Evolutionary conservation across 1,284 basidiomycete genomes (phyloP).

Genomic region (Apiotrichum gracile): DNA sequence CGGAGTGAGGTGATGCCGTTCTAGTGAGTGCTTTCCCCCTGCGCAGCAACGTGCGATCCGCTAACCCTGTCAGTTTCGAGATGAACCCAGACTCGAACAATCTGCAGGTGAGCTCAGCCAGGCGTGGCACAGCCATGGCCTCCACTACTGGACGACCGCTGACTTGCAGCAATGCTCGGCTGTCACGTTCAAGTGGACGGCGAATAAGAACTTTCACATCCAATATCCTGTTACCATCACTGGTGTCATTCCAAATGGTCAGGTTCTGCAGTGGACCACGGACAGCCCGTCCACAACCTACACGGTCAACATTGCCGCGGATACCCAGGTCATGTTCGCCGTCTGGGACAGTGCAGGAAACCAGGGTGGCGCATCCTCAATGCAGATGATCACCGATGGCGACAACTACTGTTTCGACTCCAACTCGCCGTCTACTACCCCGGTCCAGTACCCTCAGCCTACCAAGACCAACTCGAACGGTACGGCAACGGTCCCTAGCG

Average conservation of each 20-base stretch:
- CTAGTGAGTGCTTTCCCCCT: conserved; percentile 13
- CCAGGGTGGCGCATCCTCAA: conserved; percentile 30
- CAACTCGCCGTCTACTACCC: conserved; percentile 8
- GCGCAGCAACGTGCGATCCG: not conserved
- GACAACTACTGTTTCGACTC: conserved; percentile 25
- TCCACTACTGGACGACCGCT: not conserved
- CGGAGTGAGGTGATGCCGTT: conserved; percentile 9
- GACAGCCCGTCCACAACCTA: conserved; percentile 13
- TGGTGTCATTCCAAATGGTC: conserved; percentile 39
- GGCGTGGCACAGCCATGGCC: not conserved
- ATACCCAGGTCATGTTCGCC: conserved; percentile 29
- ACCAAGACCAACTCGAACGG: not conserved
- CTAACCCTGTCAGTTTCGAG: conserved; percentile 2
- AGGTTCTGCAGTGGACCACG: conserved; percentile 27
- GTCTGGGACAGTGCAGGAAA: conserved; percentile 27
- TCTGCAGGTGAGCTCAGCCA: conserved; percentile 21
- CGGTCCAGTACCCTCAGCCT: conserved; percentile 5
- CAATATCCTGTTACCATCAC: conserved; percentile 27
- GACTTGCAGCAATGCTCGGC: conserved; percentile 25
- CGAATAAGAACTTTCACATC: conserved; percentile 10
- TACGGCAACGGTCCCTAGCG: not conserved
- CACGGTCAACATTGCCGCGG: conserved; percentile 33
- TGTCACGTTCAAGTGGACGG: conserved; percentile 33
- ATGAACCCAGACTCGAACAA: conserved; percentile 34
- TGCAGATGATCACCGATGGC: conserved; percentile 22